These are phyloP conservation scores for Exobasidium cylindrosporum DNA, from an alignment of 1,284 basidiomycete species.

Conservation along the genomic window DNA sequence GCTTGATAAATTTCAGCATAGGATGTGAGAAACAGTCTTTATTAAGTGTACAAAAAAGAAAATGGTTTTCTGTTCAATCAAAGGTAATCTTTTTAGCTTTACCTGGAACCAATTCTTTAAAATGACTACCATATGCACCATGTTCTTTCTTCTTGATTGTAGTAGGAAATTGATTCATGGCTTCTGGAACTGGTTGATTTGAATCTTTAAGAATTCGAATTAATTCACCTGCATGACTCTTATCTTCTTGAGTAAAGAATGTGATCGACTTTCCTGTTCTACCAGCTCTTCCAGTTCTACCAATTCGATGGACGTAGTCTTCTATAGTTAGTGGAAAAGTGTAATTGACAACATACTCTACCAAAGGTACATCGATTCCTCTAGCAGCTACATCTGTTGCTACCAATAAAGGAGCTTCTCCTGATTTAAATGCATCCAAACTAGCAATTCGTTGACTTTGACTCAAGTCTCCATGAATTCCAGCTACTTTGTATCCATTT, in stretches of 20 bases:
- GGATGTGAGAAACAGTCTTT: not conserved
- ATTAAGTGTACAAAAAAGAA: constrained; percentile 1
- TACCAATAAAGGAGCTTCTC: constrained; percentile 78
- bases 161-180: constrained; percentile 84
- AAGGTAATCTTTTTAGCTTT: constrained; percentile 65
- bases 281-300: constrained; percentile 90
- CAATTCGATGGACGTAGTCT: constrained; percentile 95
- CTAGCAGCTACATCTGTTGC: constrained; percentile 97
- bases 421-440: constrained; percentile 84
- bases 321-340: constrained; percentile 80
- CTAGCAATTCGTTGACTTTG: constrained; percentile 83
- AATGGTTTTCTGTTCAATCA: constrained; percentile 19
- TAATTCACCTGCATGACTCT: constrained; percentile 85
- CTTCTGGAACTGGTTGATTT: constrained; percentile 69
- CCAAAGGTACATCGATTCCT: constrained; percentile 94
- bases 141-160: constrained; percentile 96
- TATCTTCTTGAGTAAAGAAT: constrained; percentile 70
- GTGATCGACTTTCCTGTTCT: constrained; percentile 88
- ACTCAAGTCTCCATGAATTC: constrained; percentile 87
- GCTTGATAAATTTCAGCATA: too few species aligned
- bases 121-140: constrained; percentile 60
- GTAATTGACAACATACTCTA: constrained; percentile 70
- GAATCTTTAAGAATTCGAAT: constrained; percentile 86
- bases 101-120: constrained; percentile 62
- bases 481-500: constrained; percentile 79